Evolutionary conservation across 352 stramenopile species (phyloP).

Genomic region (Globisporangium mamillatum): DNA sequence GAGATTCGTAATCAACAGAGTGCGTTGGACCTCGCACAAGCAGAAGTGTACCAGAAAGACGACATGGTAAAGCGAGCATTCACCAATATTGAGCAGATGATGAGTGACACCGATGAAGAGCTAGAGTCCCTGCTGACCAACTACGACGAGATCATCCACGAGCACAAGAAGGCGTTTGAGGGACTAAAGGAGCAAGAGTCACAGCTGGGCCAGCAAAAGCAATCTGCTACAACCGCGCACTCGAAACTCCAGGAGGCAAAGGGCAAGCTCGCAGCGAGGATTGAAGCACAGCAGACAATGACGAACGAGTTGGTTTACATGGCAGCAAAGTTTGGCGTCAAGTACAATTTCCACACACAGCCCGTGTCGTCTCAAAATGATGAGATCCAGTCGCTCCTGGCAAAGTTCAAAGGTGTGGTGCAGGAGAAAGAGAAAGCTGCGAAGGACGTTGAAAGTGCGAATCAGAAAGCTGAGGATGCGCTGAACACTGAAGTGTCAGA

Average conservation of each 20-base stretch:
- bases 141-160: constrained; percentile 51
- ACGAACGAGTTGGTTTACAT: constrained; percentile 44
- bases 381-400: constrained; percentile 50
- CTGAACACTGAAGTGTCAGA: constrained; percentile 49
- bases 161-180: constrained; percentile 34
- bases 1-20: constrained; percentile 38
- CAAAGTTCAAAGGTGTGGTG: constrained; percentile 45
- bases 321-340: constrained; percentile 38
- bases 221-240: constrained; percentile 29
- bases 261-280: constrained; percentile 51
- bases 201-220: constrained; percentile 22
- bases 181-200: constrained; percentile 33
- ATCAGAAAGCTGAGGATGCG: constrained; percentile 41
- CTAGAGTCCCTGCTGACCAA: constrained; percentile 48
- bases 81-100: constrained; percentile 56
- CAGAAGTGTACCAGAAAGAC: constrained; percentile 39
- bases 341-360: constrained; percentile 59
- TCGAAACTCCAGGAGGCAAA: constrained; percentile 33
- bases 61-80: constrained; percentile 35
- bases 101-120: constrained; percentile 71
- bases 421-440: constrained; percentile 38
- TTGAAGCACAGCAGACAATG: constrained; percentile 38
- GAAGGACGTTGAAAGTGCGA: constrained; percentile 34
- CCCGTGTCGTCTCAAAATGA: constrained; percentile 48
- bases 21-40: constrained; percentile 31